A percentile compares a stretch with the other conserved stretches of the same genome.
These are phyloP conservation scores for Podospora sp. DNA, from an alignment of 495 filamentous ascomycete species.

Conservation along the genomic window DNA sequence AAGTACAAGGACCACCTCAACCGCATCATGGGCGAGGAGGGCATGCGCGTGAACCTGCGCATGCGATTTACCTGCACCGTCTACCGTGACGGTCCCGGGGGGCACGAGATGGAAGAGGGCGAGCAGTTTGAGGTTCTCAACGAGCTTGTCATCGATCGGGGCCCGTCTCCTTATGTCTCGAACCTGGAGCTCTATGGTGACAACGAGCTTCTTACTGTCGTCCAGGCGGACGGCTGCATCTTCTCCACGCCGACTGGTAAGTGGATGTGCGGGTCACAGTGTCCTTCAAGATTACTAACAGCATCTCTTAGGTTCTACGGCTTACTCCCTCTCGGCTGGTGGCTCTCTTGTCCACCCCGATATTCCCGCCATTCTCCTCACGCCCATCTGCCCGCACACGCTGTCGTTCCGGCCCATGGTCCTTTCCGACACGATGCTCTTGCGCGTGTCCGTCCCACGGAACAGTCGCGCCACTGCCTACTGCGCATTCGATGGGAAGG, in stretches of 20 bases:
- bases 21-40: conserved; percentile 83
- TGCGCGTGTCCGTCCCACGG: conserved; percentile 83
- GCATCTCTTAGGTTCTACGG: conserved; percentile 68
- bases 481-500: conserved; percentile 95
- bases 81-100: conserved; percentile 61
- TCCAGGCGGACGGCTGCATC: conserved; percentile 96
- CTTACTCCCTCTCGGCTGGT: conserved; percentile 93
- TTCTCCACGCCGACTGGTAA: conserved; percentile 91
- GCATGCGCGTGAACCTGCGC: conserved; percentile 92
- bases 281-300: conserved; percentile 1
- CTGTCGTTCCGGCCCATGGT: conserved; percentile 97
- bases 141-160: conserved; percentile 95
- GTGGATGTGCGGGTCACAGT: conserved; percentile 23
- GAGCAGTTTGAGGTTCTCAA: conserved; percentile 96
- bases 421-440: conserved; percentile 90
- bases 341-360: conserved; percentile 95
- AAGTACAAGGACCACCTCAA: conserved; percentile 80
- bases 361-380: conserved; percentile 95
- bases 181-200: conserved; percentile 94
- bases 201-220: conserved; percentile 86
- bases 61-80: conserved; percentile 98
- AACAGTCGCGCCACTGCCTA: conserved; percentile 88
- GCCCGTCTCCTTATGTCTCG: conserved; percentile 95
- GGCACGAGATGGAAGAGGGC: conserved; percentile 63
- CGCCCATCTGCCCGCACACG: conserved; percentile 96